A percentile compares a stretch with the other conserved stretches of the same genome.
These are phyloP conservation scores for Diplodia sapinea DNA, from an alignment of 2,329 filamentous ascomycete species.

Conservation along the genomic window DNA sequence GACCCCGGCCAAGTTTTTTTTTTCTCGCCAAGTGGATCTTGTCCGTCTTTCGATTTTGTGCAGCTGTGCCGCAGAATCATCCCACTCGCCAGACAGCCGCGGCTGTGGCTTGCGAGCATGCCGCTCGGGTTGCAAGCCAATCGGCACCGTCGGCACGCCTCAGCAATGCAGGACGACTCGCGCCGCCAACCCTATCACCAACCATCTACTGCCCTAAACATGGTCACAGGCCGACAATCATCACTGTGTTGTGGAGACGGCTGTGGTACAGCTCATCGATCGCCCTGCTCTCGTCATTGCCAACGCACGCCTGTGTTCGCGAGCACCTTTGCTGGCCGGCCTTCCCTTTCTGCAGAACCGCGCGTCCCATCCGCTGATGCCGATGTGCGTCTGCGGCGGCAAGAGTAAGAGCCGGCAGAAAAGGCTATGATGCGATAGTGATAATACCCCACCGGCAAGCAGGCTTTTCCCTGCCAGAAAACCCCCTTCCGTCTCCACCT, in stretches of 20 bases:
- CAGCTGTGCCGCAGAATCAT: conserved; percentile 1
- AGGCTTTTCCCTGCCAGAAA: conserved; percentile 20
- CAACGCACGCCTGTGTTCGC: neutral
- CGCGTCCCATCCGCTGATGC: conserved; percentile 6
- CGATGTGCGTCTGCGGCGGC: conserved; percentile 10
- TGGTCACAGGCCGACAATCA: conserved; percentile 9
- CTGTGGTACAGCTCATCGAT: conserved; percentile 7
- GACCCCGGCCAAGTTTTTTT: conserved; percentile 15
- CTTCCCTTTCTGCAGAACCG: conserved; percentile 1
- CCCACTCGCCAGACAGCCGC: neutral
- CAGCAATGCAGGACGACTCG: conserved; percentile 6
- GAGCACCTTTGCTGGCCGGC: neutral
- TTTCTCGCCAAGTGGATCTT: conserved; percentile 20
- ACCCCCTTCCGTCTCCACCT: conserved; percentile 5
- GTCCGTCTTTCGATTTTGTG: neutral
- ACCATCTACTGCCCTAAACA: neutral
- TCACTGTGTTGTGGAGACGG: conserved; percentile 8
- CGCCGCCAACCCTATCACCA: conserved; percentile 7
- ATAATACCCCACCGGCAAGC: conserved; percentile 21
- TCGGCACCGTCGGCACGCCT: conserved; percentile 10
- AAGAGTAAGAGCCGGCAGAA: conserved; percentile 1
- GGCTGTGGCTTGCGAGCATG: neutral
- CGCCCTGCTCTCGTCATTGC: conserved; percentile 1
- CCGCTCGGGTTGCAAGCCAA: conserved; percentile 1
- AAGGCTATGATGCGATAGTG: conserved; percentile 1